Percentiles rank a stretch among this genome's conserved stretches.
Evolutionary conservation across 2,329 filamentous ascomycete species (phyloP).

Genomic region (Calcarisporium arbuscula): DNA sequence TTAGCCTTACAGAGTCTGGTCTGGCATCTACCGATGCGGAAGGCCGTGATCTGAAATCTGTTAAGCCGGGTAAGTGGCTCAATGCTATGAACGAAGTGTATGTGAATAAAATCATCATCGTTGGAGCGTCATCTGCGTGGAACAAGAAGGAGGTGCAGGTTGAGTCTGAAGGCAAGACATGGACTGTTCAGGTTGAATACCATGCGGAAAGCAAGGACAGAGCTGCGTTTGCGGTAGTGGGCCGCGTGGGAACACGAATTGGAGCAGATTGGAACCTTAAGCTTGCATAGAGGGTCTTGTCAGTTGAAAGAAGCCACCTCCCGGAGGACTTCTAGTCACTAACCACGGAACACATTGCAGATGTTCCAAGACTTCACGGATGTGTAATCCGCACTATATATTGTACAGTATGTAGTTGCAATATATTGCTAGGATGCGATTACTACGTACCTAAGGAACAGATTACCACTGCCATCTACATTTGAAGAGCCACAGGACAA

Average conservation of each 20-base stretch:
- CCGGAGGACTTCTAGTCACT: no score
- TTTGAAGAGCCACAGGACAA: no score
- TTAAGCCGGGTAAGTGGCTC: constrained; percentile 61
- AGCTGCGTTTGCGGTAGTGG: constrained; percentile 47
- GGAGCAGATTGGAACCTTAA: constrained; percentile 48
- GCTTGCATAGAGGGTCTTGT: constrained; percentile 17
- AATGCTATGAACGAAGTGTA: constrained; percentile 71
- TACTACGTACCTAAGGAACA: no score
- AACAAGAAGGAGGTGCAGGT: constrained; percentile 53
- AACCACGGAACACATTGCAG: no score
- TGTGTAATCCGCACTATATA: no score
- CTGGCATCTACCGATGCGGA: constrained; percentile 67
- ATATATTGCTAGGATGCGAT: no score
- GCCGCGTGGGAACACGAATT: constrained; percentile 44
- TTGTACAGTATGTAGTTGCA: no score
- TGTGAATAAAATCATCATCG: constrained; percentile 78
- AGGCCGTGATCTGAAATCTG: constrained; percentile 44
- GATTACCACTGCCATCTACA: no score
- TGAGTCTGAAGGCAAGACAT: constrained; percentile 45
- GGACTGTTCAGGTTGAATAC: constrained; percentile 57
- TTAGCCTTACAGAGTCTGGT: constrained; percentile 55
- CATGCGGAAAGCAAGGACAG: constrained; percentile 37
- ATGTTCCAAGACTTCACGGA: no score
- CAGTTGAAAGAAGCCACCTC: no score
- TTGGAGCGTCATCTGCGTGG: constrained; percentile 73